A percentile compares a stretch with the other conserved stretches of the same genome.
These are phyloP conservation scores for Stipa capillata DNA, from an alignment of 176 grass and related monocot genomes.

Conservation along the genomic window DNA sequence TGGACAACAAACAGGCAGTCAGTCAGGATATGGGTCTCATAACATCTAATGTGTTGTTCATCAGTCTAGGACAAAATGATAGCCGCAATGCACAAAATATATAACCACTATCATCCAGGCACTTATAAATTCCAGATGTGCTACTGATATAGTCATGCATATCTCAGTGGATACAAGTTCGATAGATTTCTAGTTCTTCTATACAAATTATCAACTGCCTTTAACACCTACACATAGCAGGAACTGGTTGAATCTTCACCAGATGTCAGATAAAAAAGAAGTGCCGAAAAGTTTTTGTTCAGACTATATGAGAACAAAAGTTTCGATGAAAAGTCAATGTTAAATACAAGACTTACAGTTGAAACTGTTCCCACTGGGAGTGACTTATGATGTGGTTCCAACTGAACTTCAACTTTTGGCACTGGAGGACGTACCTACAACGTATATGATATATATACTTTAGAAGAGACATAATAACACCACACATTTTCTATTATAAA, in stretches of 20 bases:
- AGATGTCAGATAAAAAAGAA: neutral
- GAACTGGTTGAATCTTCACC: conserved; percentile 3
- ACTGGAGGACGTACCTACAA: conserved; percentile 66
- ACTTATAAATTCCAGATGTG: neutral
- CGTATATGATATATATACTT: neutral
- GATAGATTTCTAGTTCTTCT: neutral
- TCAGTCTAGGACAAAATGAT: neutral
- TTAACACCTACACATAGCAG: neutral
- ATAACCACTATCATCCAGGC: neutral
- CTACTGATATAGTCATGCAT: neutral
- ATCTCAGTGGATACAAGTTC: neutral
- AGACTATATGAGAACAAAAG: neutral
- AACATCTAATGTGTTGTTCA: neutral
- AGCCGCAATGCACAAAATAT: neutral
- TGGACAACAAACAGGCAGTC: conserved; percentile 5
- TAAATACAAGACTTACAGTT: conserved; percentile 43
- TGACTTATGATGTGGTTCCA: conserved; percentile 74
- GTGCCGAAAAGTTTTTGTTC: neutral
- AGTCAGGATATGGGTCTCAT: neutral
- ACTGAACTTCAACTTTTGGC: conserved; percentile 61
- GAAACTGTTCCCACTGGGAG: conserved; percentile 68
- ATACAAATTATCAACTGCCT: neutral
- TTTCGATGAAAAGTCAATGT: neutral
- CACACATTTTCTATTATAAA: neutral
- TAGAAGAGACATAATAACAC: conserved; percentile 3